Evolutionary conservation across 306 rosid genomes (phyloP), one percentile per base, ranked within the genome.

Genomic region (Cercis canadensis): DNA sequence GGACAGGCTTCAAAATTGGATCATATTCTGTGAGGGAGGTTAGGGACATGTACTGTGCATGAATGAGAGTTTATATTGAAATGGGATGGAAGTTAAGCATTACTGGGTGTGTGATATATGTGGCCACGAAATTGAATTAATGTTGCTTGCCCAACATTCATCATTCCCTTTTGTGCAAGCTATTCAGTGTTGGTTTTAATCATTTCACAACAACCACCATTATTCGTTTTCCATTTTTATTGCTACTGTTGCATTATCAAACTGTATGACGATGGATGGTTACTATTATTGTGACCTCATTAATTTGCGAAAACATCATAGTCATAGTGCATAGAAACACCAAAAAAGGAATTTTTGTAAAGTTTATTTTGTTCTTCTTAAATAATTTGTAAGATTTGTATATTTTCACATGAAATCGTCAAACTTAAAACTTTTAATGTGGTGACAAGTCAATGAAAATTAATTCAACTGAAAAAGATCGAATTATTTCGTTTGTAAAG

Each of bases 121-220:
- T 44, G 64, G 53, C 31, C 17, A 21, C 50, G 57, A 67, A 62
- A 72, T 67, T 76, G 49, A 74, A 76, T 76, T 24, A 24, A 24
- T 24, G 76, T 68, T 63, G 52, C 75, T 77, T 62, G 78, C 61
- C 69, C 69, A 69, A 36, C 67, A 45, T 70, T 41, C 56, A 62
- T 68, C n/a, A 53, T 18, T 0, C 19, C 2, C 43, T 51, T 58
- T 57, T 13, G 24, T 33, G 39, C 63, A 72, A 74, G 74, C 54
- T 67, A 54, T 74, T 69, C 73, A 70, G 65, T 75, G 74, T 44
- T 65, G 79, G 57, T 50, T 63, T 82, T 82, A 77, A 82, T 82
- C 75, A 65, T 74, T 74, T 82, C 65, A 11, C 86, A 82, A 64
- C 86, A 15, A 78, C 78, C 78, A 39, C 55, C 77, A 78, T 78